Evolutionary conservation across 1,284 basidiomycete species (phyloP), one percentile per base, ranked within the genome.

Genomic region (Vanrija sp.): DNA sequence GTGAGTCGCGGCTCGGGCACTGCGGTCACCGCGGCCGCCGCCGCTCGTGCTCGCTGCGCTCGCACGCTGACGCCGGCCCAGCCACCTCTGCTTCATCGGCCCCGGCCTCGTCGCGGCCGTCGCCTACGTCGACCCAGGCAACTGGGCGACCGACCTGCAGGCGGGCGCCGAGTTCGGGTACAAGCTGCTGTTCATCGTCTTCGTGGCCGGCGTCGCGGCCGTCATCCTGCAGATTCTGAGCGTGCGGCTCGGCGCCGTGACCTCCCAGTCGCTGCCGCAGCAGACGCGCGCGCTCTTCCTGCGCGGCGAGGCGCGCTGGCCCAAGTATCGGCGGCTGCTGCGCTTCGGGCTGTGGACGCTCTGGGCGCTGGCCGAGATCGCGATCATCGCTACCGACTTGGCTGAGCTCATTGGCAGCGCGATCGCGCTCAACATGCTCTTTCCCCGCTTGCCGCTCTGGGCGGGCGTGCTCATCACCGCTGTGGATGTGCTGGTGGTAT

Each of bases 401-500:
- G 80, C 80, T 8, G 82, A 83, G 64, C 80, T 96, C 8, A 78
- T 95, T 5, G 91, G 91, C 0, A 84, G 82, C 18, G 87, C 86
- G 2, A 88, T 89, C 52, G 87, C 85, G 0, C 77, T 95, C 44
- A 85, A 84, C 67, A 77, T 95, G 74, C 80, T 95, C 39, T 89
- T 94, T 66, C 91, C 92, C 0, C 77, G 76, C 31, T 77, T 95
- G 9, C 83, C 89, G 24, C 78, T 93, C 6, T 92, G 84, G 81
- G 87, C 83, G 2, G 87, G 86, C 37, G 88, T 95, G 2, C 78
- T 95, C 41, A 79, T 95, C 57, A 96, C 92, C 2, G 85, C 85
- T 0, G 79, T 81, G 31, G 92, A 97, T 68, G 90, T 95, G 15
- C 78, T 97, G 51, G 66, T 96, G 52, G 65, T 76, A 15, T 60